Evolutionary conservation across 805 yeast genomes (phyloP), one percentile per base, ranked within the genome.

Genomic region (Sugiyamaella mastotermitis): DNA sequence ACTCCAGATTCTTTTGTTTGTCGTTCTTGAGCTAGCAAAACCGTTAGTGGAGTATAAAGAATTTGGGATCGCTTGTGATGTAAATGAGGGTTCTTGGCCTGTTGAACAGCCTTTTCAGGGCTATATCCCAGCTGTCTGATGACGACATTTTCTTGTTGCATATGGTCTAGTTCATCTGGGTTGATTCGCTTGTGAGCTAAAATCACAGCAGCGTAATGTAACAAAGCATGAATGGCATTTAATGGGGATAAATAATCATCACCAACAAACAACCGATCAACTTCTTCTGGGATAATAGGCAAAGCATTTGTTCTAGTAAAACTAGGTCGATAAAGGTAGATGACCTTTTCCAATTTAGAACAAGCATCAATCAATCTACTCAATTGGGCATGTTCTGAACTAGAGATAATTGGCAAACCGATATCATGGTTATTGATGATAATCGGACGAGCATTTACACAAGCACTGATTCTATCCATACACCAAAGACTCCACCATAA

Each of bases 401-500:
- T 33, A 9, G 37, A 43, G 5, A 66, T 58, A 4, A 56, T 49
- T 3, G 48, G 48, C 19, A 63, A 47, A 35, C 66, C 65, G 23
- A 64, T 63, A 42, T 68, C 72, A 20, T 60, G 64, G 18, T 60
- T 50, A 30, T 62, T 56, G 37, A 66, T 50, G n/a, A 60, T 52
- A 25, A 64, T 50, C 1, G 67, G 64, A 13, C 68, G 52, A 4
- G 68, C 65, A 41, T 63, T 65, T 18, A 64, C 61, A 37, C 64
- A 49, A 4, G 68, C 57, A 25, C 59, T 61, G 35, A 64, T 57
- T 25, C 69, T 43, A 42, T 64, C 69, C 45, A 64, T 50, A 28
- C 68, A 55, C 54, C 65, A 62, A 13, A 64, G 36, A 29, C 62
- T 48, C 70, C 70, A 65, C 66, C 67, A 64, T 5, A 60, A 44